These are phyloP conservation scores for Pyrenochaeta sp. DNA, from an alignment of 2,329 filamentous ascomycete species.

Conservation along the genomic window DNA sequence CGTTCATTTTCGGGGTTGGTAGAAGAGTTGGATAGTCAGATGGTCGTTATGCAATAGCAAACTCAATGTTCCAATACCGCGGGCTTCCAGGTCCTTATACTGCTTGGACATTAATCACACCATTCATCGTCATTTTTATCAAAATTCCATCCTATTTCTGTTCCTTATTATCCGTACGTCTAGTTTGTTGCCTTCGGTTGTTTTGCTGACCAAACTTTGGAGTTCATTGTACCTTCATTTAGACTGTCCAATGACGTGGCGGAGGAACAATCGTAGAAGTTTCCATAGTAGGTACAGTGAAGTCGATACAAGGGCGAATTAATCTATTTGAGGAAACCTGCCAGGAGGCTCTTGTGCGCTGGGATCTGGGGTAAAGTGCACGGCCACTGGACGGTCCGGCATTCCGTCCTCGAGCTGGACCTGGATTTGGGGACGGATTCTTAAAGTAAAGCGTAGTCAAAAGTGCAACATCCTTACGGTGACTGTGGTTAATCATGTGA, in stretches of 20 bases:
- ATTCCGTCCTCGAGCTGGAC: slow-evolving; percentile 8
- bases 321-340: slow-evolving; percentile 21
- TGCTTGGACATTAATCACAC: background rate
- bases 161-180: slow-evolving; percentile 15
- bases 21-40: slow-evolving; percentile 6
- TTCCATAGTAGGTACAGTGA: slow-evolving; percentile 32
- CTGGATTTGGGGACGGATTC: background rate
- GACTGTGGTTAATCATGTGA: too few species aligned
- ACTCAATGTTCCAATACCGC: background rate
- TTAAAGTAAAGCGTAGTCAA: too few species aligned
- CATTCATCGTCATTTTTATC: slow-evolving; percentile 1
- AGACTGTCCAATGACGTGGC: slow-evolving; percentile 23
- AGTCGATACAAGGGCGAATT: slow-evolving; percentile 15
- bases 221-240: slow-evolving; percentile 22
- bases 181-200: slow-evolving; percentile 14
- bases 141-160: slow-evolving; percentile 1
- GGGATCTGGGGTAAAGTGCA: slow-evolving; percentile 23
- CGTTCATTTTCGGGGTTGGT: slow-evolving; percentile 31
- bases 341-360: slow-evolving; percentile 13
- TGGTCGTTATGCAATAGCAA: slow-evolving; percentile 1
- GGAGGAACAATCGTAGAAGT: slow-evolving; percentile 25
- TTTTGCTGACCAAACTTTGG: slow-evolving; percentile 22
- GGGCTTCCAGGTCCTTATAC: slow-evolving; percentile 19
- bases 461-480: too few species aligned
- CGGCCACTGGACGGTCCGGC: slow-evolving; percentile 18